Base-by-base conservation (phyloP, 768 basidiomycete species). In the Mycena rosella region DNA sequence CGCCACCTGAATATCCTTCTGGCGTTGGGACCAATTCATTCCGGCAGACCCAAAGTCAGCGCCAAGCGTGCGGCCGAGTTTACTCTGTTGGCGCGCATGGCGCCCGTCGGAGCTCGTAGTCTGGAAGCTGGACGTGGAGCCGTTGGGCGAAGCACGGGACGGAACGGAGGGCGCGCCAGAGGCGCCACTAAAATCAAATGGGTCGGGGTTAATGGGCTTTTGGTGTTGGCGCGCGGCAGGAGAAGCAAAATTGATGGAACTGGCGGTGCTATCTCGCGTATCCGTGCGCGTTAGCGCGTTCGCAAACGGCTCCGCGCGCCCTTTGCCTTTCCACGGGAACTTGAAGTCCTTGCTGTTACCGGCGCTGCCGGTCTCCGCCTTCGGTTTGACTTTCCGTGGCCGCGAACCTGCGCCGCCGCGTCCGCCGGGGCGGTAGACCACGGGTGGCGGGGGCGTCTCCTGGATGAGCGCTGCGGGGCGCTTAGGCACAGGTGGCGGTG, bases 391-490 rank as follows among this genome's bases (percentile, higher is more conserved):
- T 38, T 68, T 63, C 13, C 52, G 61, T n/a, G 64, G 44, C 7
- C 64, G 69, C 17, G 64, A 59, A 2, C 64, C 64, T 5, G 68
- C 68, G n/a, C 68, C 68, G 2, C 68, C 68, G 27, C 68, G 62
- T 2, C 68, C 68, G 7, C 49, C 26, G 6, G 63, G 68, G 24
- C 68, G 68, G 40, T 60, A 60, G 3, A 54, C 47, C 1, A 30
- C n/a, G 0, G 58, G 44, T 7, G 49, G 29, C 11, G 9, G 22
- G 4, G 67, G 49, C 11, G 34, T 10, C 18, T 68, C 48, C 40
- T 56, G 60, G 30, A 59, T 51, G 26, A 55, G 18, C 9, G 60
- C 17, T 3, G 34, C 26, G 42, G 32, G 20, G 14, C 29, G 42
- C 3, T n/a, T n/a, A 1, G 36, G 27, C 5, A 34, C 45, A 2